Percentiles rank a stretch among this genome's conserved stretches.
Evolutionary conservation across 495 filamentous ascomycete genomes (phyloP).

Genomic region (Halenospora varia): DNA sequence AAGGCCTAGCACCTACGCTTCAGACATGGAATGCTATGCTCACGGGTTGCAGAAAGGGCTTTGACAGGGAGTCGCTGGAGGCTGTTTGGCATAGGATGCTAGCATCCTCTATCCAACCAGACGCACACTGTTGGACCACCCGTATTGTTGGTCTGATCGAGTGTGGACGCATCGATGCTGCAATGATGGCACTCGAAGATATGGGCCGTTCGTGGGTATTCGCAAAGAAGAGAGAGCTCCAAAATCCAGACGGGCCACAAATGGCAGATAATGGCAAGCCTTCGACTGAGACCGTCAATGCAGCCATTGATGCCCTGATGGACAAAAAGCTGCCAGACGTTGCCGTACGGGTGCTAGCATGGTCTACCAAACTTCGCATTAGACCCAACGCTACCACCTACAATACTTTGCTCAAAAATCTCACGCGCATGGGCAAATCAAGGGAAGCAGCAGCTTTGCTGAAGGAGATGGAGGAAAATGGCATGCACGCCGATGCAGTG

Average conservation of each 20-base stretch:
- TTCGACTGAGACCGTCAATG: constrained; percentile 59
- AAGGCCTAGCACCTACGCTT: constrained; percentile 45
- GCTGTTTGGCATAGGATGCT: constrained; percentile 56
- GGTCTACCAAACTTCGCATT: constrained; percentile 55
- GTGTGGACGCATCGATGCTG: constrained; percentile 39
- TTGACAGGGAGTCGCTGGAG: constrained; percentile 47
- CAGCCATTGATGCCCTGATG: constrained; percentile 46
- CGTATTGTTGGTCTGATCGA: constrained; percentile 57
- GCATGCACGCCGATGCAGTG: constrained; percentile 42
- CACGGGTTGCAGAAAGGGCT: constrained; percentile 46
- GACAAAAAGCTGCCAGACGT: constrained; percentile 34
- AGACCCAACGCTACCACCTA: constrained; percentile 59
- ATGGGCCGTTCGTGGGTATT: constrained; percentile 52
- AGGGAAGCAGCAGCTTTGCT: constrained; percentile 24
- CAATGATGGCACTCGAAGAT: constrained; percentile 52
- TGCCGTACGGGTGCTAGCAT: constrained; percentile 48
- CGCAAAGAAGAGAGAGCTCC: constrained; percentile 21
- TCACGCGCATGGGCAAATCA: constrained; percentile 42
- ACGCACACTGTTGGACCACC: constrained; percentile 55
- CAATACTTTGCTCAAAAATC: constrained; percentile 59
- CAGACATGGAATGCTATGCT: constrained; percentile 64
- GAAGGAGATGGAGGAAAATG: constrained; percentile 38
- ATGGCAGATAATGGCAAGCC: constrained; percentile 46
- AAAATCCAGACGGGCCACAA: constrained; percentile 22
- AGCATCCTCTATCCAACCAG: constrained; percentile 46